Evolutionary conservation across 140 eudicot species (phyloP).

Genomic region (Anethum foeniculum): DNA sequence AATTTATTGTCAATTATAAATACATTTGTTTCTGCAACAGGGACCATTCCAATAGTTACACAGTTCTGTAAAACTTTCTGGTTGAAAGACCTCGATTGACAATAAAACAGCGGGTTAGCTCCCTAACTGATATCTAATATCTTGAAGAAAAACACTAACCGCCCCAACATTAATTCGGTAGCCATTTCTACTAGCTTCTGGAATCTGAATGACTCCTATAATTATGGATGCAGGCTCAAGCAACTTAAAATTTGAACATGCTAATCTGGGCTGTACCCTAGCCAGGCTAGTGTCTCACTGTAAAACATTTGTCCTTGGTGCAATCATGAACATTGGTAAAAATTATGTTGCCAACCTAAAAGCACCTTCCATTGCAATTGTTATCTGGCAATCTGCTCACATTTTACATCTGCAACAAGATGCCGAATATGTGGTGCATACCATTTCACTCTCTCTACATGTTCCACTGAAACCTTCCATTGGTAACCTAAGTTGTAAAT

Average conservation of each 20-base stretch:
- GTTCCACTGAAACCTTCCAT: constrained; percentile 70
- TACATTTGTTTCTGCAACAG: background rate
- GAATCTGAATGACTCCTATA: background rate
- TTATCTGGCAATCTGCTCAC: constrained; percentile 32
- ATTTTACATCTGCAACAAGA: constrained; percentile 76
- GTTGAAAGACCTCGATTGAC: background rate
- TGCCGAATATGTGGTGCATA: constrained; percentile 97
- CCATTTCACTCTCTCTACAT: constrained; percentile 93
- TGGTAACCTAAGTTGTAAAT: constrained; percentile 36
- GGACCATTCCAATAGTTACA: background rate
- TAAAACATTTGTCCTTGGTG: background rate
- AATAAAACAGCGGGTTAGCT: background rate
- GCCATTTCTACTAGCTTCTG: background rate
- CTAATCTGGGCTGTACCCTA: background rate
- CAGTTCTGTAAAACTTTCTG: background rate
- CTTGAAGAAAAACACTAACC: background rate
- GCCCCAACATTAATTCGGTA: background rate
- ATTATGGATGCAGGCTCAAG: background rate
- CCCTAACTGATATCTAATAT: background rate
- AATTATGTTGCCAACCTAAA: background rate
- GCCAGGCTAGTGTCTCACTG: background rate
- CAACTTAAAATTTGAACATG: background rate
- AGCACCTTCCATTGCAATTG: background rate
- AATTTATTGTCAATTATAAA: background rate
- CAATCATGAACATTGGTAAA: background rate